Percentiles rank a stretch among this genome's conserved stretches.
Evolutionary conservation across 345 rosid species (phyloP).

Genomic region (Euclidium syriacum): DNA sequence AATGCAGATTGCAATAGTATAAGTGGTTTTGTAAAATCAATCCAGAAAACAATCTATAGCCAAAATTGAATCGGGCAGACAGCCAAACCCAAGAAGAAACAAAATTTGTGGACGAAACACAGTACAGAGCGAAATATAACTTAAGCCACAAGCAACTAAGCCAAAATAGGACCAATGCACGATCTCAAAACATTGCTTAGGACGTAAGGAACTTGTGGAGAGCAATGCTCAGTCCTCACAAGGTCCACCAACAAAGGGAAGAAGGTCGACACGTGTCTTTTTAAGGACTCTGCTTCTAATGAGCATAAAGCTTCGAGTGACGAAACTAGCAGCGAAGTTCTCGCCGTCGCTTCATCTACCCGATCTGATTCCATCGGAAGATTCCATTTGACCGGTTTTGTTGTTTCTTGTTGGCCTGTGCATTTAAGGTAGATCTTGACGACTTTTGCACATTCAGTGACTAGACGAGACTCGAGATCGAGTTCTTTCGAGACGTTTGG

Average conservation of each 20-base stretch:
- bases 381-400: constrained; percentile 43
- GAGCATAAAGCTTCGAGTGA: constrained; percentile 53
- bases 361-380: constrained; percentile 65
- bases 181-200: constrained; percentile 63
- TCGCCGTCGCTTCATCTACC: constrained; percentile 75
- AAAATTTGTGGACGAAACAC: background rate
- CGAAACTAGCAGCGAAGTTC: constrained; percentile 56
- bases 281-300: constrained; percentile 50
- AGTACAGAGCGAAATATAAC: background rate
- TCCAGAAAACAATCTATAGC: no score
- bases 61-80: constrained; percentile 24
- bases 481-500: constrained; percentile 43
- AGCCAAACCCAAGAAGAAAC: background rate
- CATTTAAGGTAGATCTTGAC: constrained; percentile 64
- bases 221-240: constrained; percentile 75
- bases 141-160: constrained; percentile 17
- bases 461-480: constrained; percentile 55
- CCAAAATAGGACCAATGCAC: constrained; percentile 71
- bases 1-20: no score
- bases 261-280: constrained; percentile 43
- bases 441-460: constrained; percentile 51
- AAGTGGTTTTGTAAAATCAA: no score
- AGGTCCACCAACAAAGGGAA: constrained; percentile 85
- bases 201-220: constrained; percentile 62
- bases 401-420: constrained; percentile 21